A percentile compares a stretch with the other conserved stretches of the same genome.
Conservation (phyloP, 129 eudicot genomes). For the Cynara cardunculus region DNA sequence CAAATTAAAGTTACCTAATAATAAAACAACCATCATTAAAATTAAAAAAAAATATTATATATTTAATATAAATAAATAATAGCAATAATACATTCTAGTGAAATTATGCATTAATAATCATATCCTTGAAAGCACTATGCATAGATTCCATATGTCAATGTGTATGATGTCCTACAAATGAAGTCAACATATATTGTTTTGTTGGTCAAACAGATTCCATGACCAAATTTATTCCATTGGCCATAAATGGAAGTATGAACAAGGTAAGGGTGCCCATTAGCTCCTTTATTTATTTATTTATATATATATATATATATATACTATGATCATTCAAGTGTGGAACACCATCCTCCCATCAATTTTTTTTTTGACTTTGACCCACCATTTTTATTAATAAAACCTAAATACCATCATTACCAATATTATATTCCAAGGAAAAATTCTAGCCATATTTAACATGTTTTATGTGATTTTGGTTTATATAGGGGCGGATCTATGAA, state of each 20-base stretch:
- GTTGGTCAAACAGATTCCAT: slow-evolving; percentile 23
- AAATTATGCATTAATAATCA: background rate
- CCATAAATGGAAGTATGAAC: slow-evolving; percentile 32
- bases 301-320: too few relatives aligned
- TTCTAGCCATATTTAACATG: background rate
- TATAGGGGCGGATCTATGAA: too few relatives aligned
- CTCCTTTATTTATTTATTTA: background rate
- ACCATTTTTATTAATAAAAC: background rate
- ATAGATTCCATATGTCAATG: background rate
- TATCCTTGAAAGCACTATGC: slow-evolving; percentile 14
- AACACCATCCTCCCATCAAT: slow-evolving; percentile 18
- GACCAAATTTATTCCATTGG: slow-evolving; percentile 2
- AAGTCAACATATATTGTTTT: slow-evolving; percentile 13
- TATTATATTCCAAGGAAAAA: background rate
- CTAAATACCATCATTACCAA: background rate
- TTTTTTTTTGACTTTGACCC: slow-evolving; percentile 26
- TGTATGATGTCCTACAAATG: background rate
- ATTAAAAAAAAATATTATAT: background rate
- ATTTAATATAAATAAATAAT: background rate
- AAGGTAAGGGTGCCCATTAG: slow-evolving; percentile 18
- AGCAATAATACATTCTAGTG: background rate
- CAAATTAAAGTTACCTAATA: background rate
- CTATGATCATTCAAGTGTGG: slow-evolving; percentile 21
- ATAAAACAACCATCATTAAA: background rate
- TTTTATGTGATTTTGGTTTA: background rate